These are phyloP conservation scores for Fraxinus americana DNA, from an alignment of 257 asterid genomes.

Conservation along the genomic window DNA sequence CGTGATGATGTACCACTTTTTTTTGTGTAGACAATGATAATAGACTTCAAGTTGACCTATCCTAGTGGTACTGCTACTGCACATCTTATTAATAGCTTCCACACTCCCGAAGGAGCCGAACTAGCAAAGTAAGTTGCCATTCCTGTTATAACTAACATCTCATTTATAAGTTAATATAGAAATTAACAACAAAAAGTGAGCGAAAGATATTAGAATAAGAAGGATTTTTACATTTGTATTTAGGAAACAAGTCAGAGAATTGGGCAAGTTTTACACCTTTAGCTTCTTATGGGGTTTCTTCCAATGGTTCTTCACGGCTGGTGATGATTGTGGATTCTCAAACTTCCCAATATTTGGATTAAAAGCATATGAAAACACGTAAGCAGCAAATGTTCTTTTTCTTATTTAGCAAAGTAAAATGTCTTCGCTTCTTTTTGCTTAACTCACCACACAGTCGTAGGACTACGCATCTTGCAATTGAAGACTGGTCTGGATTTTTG, in stretches of 20 bases:
- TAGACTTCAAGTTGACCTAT: slow-evolving; percentile 64
- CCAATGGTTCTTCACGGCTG: slow-evolving; percentile 77
- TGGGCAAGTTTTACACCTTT: slow-evolving; percentile 61
- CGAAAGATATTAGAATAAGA: neutral
- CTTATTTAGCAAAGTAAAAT: too few relatives aligned
- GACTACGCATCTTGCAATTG: neutral
- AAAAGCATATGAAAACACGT: slow-evolving; percentile 60
- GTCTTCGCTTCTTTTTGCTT: neutral
- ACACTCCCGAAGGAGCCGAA: slow-evolving; percentile 69
- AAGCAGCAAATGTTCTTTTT: neutral
- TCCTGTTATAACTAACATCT: neutral
- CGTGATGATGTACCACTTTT: neutral
- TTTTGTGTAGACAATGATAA: slow-evolving; percentile 58
- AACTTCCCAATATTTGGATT: slow-evolving; percentile 68
- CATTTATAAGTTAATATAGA: neutral
- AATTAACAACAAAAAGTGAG: neutral
- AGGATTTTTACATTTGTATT: neutral
- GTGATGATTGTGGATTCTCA: slow-evolving; percentile 61
- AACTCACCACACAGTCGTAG: neutral
- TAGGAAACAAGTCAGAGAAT: slow-evolving; percentile 58
- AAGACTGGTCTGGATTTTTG: neutral
- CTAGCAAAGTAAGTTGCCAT: slow-evolving; percentile 55
- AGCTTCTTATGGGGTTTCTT: slow-evolving; percentile 87
- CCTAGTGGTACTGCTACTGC: slow-evolving; percentile 86
- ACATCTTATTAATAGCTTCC: slow-evolving; percentile 71